These are phyloP conservation scores for Dryas octopetala DNA, from an alignment of 306 rosid genomes.

Conservation along the genomic window DNA sequence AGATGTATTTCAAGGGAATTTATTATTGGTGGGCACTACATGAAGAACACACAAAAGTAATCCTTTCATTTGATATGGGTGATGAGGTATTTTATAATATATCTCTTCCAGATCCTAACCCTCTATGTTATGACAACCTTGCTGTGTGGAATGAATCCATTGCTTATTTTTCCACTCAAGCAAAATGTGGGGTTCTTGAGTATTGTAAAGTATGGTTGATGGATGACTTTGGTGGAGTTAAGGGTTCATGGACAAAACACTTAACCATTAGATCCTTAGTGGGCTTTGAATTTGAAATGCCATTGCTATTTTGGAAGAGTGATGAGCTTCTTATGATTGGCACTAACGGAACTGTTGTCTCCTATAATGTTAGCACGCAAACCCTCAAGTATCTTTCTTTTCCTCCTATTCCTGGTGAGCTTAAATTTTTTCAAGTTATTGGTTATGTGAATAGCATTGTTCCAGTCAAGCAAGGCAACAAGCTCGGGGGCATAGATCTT, in stretches of 20 bases:
- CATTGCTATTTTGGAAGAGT: not conserved
- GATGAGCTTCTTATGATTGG: not conserved
- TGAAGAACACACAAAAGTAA: too few relatives aligned
- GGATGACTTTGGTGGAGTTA: not conserved
- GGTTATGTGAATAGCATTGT: too few relatives aligned
- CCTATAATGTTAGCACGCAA: too few relatives aligned
- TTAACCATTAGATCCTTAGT: not conserved
- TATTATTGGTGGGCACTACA: slow-evolving; percentile 6
- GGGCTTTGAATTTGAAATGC: not conserved
- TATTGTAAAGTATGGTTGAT: not conserved
- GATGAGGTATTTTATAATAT: too few relatives aligned
- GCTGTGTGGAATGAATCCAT: not conserved
- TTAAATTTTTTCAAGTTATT: too few relatives aligned
- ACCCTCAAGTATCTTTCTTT: too few relatives aligned
- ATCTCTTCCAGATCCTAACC: not conserved
- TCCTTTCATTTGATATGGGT: not conserved
- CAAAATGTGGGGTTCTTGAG: too few relatives aligned
- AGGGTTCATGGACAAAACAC: slow-evolving; percentile 1
- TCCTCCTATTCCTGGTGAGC: too few relatives aligned
- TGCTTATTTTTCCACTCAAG: not conserved
- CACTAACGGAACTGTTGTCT: not conserved
- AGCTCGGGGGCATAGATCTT: too few relatives aligned
- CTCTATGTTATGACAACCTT: not conserved
- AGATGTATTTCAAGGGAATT: not conserved
- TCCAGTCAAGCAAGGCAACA: too few relatives aligned